Base-by-base conservation (phyloP, 352 stramenopile species). In the Albugo candida region DNA sequence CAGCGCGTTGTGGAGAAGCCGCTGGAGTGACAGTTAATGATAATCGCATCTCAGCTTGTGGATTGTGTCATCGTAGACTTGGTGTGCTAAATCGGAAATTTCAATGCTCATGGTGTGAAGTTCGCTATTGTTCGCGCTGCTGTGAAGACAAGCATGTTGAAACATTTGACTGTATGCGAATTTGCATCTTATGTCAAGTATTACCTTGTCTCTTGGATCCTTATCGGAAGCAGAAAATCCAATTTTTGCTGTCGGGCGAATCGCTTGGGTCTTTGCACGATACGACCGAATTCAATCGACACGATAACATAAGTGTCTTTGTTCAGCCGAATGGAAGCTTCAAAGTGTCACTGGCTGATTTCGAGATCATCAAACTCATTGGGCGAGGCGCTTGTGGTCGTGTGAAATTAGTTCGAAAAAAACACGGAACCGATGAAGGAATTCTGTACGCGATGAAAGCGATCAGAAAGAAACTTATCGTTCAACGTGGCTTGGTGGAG, bases 281-380 rank as follows among this genome's bases (percentile, higher is more conserved):
- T 13, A 43, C 45, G 31, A 52, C 50, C 36, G 50, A 55, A 20
- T 17, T 19, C 13, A 47, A 55, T 40, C 31, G 51, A 52, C 17
- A 31, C 8, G 72, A 85, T 37, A 71, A 74, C 4, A 61, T 59
- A 41, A 84, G 70, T 21, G 67, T 89, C 27, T 89, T 89, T 41
- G 87, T 86, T 53, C 71, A 78, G 39, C 70, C 77, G 2, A 52
- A 52, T n/a, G 63, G 48, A 1, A 68, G 77, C 47, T 73, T 81
- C 20, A 24, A 43, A 19, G 69, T 89, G 45, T 76, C 62, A 47
- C 65, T 96, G 27, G 64, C 63, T 35, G 82, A 92, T 53, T 99
- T 98, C 70, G 92, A 97, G 59, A 96, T 98, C 56, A 85, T 99
- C 48, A 97, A 96, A 56, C 80, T 97, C 24, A 95, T 97, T 52